phyloP scores from a whole-genome alignment of 345 rosid species.

The Brassica cretica region DNA sequence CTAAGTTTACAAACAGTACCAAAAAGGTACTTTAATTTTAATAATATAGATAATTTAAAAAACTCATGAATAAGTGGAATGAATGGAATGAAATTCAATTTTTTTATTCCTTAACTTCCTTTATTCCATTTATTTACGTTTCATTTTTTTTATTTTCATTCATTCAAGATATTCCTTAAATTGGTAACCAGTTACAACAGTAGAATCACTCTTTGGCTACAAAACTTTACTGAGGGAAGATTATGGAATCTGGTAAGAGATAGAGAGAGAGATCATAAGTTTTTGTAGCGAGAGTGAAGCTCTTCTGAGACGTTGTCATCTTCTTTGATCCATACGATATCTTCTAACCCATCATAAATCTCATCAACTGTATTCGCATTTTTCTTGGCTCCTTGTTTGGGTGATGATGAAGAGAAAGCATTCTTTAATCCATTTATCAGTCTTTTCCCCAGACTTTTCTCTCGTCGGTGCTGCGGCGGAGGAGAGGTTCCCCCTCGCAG shows the following conservation, averaged over 20 bases:
- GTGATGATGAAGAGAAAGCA: conserved; percentile 44
- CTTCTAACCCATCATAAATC: conserved; percentile 40
- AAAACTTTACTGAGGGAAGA: neutral
- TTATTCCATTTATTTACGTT: no score
- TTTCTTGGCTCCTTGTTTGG: conserved; percentile 44
- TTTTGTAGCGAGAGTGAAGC: conserved; percentile 32
- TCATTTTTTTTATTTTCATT: no score
- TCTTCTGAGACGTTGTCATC: conserved; percentile 34
- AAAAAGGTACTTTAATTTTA: no score
- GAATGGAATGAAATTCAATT: no score
- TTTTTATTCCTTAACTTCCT: no score
- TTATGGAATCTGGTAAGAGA: neutral
- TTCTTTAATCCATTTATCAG: conserved; percentile 58
- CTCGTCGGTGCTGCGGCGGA: neutral
- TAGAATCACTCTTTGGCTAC: conserved; percentile 7
- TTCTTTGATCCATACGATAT: conserved; percentile 37
- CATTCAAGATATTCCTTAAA: no score
- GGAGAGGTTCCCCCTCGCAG: conserved; percentile 9
- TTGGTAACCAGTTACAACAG: no score
- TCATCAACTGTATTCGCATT: conserved; percentile 10
- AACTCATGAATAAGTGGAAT: no score
- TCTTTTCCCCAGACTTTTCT: conserved; percentile 48
- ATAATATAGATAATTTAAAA: no score
- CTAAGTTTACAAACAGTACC: no score
- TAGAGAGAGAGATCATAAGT: conserved; percentile 28